phyloP scores from a whole-genome alignment of 768 basidiomycete genomes.

The Psilocybe tampanensis region DNA sequence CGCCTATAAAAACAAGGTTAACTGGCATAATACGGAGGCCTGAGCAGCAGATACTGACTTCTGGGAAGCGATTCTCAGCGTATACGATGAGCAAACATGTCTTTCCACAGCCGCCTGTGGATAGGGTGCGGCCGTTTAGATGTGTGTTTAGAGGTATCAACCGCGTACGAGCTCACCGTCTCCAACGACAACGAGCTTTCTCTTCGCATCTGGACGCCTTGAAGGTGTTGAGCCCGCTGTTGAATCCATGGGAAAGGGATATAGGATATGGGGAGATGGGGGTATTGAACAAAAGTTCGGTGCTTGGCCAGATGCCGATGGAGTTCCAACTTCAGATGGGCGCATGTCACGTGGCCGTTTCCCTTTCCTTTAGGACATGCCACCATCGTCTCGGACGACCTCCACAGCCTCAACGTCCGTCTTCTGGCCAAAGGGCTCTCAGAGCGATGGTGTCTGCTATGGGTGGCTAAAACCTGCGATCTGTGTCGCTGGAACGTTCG shows the following conservation, averaged over 20 bases:
- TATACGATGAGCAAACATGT: constrained; percentile 97
- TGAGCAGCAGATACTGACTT: constrained; percentile 50
- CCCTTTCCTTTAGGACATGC: constrained; percentile 17
- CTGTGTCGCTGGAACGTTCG: constrained; percentile 56
- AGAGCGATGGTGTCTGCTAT: constrained; percentile 50
- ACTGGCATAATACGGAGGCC: constrained; percentile 15
- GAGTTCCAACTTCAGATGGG: constrained; percentile 11
- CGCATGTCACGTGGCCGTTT: constrained; percentile 27
- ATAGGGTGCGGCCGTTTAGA: constrained; percentile 4
- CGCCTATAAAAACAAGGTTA: constrained; percentile 52
- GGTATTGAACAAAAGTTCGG: constrained; percentile 8
- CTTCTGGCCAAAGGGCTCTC: constrained; percentile 59
- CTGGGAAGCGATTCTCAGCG: constrained; percentile 94
- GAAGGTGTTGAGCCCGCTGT: constrained; percentile 29
- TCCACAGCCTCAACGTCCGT: constrained; percentile 29
- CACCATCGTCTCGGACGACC: constrained; percentile 15
- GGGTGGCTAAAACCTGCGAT: constrained; percentile 55
- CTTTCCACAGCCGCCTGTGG: constrained; percentile 82
- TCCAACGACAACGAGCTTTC: constrained; percentile 87
- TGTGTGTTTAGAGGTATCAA: constrained; percentile 2
- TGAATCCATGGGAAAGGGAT: constrained; percentile 4
- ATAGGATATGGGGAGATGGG: no score
- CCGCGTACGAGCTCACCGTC: constrained; percentile 58
- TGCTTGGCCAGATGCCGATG: neutral
- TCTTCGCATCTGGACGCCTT: constrained; percentile 77